Conservation (phyloP, 345 rosid species). For the Rhodomyrtus tomentosa region DNA sequence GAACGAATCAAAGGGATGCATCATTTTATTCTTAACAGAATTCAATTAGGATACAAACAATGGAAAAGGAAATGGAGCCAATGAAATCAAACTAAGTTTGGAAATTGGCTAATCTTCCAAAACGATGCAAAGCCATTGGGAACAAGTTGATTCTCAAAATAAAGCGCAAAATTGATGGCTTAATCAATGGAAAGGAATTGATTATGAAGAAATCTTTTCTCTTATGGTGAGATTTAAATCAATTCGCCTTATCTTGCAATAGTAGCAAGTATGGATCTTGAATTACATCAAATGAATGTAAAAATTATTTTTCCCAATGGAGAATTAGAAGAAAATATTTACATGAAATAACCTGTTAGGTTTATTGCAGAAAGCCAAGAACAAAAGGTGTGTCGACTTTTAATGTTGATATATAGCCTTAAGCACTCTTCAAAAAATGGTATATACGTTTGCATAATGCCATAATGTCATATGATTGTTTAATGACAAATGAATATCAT, state of each 20-base stretch:
- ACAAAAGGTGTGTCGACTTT: too few relatives aligned
- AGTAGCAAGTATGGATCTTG: not conserved
- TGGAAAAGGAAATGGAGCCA: rapidly evolving
- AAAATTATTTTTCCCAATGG: not conserved
- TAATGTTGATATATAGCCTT: too few relatives aligned
- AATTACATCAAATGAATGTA: not conserved
- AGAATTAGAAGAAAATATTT: not conserved
- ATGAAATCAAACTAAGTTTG: not conserved
- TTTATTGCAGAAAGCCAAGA: too few relatives aligned
- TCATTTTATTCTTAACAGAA: not conserved
- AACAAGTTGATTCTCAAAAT: too few relatives aligned
- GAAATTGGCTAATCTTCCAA: rapidly evolving
- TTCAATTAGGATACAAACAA: not conserved
- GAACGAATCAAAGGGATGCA: not conserved
- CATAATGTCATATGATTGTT: too few relatives aligned
- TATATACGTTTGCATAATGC: too few relatives aligned
- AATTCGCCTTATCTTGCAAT: not conserved
- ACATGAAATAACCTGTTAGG: not conserved
- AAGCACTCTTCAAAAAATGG: too few relatives aligned
- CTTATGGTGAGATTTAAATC: not conserved
- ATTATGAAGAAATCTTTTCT: not conserved
- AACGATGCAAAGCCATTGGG: too few relatives aligned
- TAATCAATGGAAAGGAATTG: rapidly evolving
- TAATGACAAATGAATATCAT: too few relatives aligned
- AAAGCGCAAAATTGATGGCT: too few relatives aligned